Percentiles rank a stretch among this genome's conserved stretches.
These are phyloP conservation scores for Lentinus brumalis DNA, from an alignment of 768 basidiomycete species.

Conservation along the genomic window DNA sequence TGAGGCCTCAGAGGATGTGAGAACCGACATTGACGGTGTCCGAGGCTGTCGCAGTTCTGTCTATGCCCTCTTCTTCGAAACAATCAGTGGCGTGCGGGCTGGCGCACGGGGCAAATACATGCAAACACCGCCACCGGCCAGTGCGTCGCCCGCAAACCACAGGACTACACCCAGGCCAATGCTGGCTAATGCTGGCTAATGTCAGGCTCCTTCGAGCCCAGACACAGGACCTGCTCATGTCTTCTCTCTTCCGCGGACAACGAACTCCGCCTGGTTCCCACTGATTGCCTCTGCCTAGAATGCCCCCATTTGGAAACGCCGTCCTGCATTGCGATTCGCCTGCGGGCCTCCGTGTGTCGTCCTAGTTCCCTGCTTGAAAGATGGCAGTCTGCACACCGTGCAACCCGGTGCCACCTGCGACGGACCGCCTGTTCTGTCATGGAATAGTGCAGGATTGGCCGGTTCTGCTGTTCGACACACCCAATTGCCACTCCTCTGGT, in stretches of 20 bases:
- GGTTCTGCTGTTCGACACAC: background rate
- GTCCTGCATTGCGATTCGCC: background rate
- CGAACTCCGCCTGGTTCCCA: background rate
- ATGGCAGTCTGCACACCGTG: background rate
- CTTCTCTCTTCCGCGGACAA: slow-evolving; percentile 1
- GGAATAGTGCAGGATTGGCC: slow-evolving; percentile 14
- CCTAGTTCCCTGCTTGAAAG: background rate
- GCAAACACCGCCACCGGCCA: slow-evolving; percentile 1
- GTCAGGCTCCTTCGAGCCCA: too few species aligned
- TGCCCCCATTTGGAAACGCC: background rate
- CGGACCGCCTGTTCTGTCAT: slow-evolving; percentile 6
- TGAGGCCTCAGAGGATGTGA: slow-evolving; percentile 5
- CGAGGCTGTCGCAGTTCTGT: slow-evolving; percentile 1
- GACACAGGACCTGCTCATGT: too few species aligned
- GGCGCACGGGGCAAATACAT: slow-evolving; percentile 12
- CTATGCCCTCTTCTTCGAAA: slow-evolving; percentile 4
- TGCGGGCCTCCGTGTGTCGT: background rate
- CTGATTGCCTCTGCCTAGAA: background rate
- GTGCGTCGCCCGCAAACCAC: background rate
- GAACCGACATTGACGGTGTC: background rate
- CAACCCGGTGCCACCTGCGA: background rate
- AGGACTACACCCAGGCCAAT: too few species aligned
- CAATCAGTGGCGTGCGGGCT: slow-evolving; percentile 17
- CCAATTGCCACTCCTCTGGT: slow-evolving; percentile 6
- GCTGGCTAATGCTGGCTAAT: too few species aligned